Evolutionary conservation across 805 yeast genomes (phyloP).

Genomic region (Kazachstania psychrophila): DNA sequence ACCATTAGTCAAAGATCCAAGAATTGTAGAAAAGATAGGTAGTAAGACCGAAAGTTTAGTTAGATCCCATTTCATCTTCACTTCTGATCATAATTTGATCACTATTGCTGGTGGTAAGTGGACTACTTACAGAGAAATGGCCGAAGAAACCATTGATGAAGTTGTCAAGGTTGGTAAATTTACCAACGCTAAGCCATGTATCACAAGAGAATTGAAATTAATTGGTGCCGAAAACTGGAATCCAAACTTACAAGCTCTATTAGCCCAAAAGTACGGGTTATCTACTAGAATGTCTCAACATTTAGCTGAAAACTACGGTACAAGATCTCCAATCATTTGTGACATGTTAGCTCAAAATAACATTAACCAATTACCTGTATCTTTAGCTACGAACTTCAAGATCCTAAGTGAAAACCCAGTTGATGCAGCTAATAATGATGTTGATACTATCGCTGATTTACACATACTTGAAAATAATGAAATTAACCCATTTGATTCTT

Average conservation of each 20-base stretch:
- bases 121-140: conserved; percentile 98
- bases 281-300: conserved; percentile 70
- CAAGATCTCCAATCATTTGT: conserved; percentile 72
- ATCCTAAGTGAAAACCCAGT: conserved; percentile 9
- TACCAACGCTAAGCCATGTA: conserved; percentile 32
- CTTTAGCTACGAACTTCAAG: conserved; percentile 41
- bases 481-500: conserved; percentile 27
- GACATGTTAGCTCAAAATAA: conserved; percentile 43
- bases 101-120: conserved; percentile 96
- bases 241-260: conserved; percentile 61
- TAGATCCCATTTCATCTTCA: conserved; percentile 74
- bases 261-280: conserved; percentile 68
- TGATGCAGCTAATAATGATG: neutral
- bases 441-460: conserved; percentile 3
- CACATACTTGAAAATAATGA: conserved; percentile 3
- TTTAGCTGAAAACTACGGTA: conserved; percentile 80
- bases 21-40: conserved; percentile 36
- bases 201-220: conserved; percentile 41
- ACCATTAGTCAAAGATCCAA: conserved; percentile 84
- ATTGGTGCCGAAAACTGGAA: conserved; percentile 80
- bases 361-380: conserved; percentile 53
- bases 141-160: conserved; percentile 81
- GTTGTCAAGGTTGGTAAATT: conserved; percentile 44
- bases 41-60: conserved; percentile 73
- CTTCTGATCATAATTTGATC: conserved; percentile 64